phyloP scores from a whole-genome alignment of 352 stramenopile genomes.

The Phytophthora sansomeana region DNA sequence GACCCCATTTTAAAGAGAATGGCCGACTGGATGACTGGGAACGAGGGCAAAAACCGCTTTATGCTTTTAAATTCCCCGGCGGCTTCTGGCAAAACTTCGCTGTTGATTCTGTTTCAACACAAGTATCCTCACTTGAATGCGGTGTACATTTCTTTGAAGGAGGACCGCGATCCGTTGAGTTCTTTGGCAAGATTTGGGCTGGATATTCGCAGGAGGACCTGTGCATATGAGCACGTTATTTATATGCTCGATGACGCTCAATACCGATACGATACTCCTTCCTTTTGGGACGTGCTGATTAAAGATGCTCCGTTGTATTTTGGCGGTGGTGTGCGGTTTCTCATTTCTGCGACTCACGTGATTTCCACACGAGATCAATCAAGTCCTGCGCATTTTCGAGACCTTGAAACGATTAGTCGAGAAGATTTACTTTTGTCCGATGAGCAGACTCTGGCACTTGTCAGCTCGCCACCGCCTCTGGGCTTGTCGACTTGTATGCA shows the following conservation, averaged over 20 bases:
- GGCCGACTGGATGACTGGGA: slow-evolving; percentile 7
- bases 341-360: slow-evolving; percentile 2
- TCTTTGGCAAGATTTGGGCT: neutral
- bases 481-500: slow-evolving; percentile 10
- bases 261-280: neutral
- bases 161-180: neutral
- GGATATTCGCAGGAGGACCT: too few species aligned
- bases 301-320: neutral
- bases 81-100: slow-evolving; percentile 11
- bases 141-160: neutral
- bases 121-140: neutral
- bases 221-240: too few species aligned
- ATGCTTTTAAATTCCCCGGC: slow-evolving; percentile 15
- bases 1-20: slow-evolving; percentile 13
- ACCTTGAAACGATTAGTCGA: slow-evolving; percentile 11
- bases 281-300: neutral
- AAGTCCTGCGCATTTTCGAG: neutral
- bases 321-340: neutral
- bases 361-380: slow-evolving; percentile 11
- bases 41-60: slow-evolving; percentile 8
- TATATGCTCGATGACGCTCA: neutral
- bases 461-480: neutral
- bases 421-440: slow-evolving; percentile 12
- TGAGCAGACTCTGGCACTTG: neutral
- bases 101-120: slow-evolving; percentile 8